Evolutionary conservation across 306 rosid species (phyloP), one percentile per base, ranked within the genome.

Genomic region (Rosa rugosa): DNA sequence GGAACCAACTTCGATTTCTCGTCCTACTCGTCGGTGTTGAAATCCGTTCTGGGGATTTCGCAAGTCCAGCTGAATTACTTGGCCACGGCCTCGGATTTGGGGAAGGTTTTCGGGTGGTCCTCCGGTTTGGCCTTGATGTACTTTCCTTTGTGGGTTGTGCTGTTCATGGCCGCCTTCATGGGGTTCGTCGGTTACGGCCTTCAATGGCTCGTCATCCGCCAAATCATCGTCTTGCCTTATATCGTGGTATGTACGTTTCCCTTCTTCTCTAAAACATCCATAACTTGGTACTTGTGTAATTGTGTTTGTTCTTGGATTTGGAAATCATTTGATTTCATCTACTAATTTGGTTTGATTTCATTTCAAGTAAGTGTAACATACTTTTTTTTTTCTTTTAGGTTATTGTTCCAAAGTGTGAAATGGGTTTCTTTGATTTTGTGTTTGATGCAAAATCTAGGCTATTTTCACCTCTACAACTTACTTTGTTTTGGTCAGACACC

Each of bases 1-100:
- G 97, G 97, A 11, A 94, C 99, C 0, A 94, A 94, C 81, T 94
- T 94, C 75, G 92, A 94, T 81, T 94, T 94, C 85, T 92, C 99
- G 0, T 93, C 91, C n/a, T 94, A 94, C 60, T 94, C 99, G 0
- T 87, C 99, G n/a, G 22, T 79, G 12, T 49, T 94, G 83, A 94
- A 94, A 84, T 85, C 91, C 4, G 90, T 90, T 0, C 85, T 94
- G 0, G 76, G 84, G 8, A 84, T 94, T 5, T 92, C 99, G 0
- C 99, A 94, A 87, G 93, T 87, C 4, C 91, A 94, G 75, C 76
- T 94, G 42, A 94, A 88, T 56, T 92, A 94, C 40, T 78, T 92
- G 51, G 97, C 99, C 4, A 90, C 93, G 3, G 97, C 97, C 1
- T 92, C 87, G 38, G 99, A 94, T 63, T 78, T 92, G 80, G 99